phyloP scores from a whole-genome alignment of 2,329 filamentous ascomycete species.

The Colletotrichum incanum region DNA sequence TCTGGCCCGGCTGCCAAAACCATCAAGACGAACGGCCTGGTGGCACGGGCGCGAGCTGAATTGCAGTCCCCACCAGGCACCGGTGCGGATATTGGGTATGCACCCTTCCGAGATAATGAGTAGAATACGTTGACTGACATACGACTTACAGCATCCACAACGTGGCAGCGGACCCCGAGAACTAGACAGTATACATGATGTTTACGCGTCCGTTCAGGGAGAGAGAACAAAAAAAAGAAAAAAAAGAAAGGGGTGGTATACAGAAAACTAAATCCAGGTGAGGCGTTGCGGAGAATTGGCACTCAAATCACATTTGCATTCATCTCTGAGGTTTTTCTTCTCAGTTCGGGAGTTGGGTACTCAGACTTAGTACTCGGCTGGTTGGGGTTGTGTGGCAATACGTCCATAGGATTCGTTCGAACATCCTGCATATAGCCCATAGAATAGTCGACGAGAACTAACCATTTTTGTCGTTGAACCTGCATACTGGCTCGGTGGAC shows the following conservation, averaged over 20 bases:
- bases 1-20: constrained; percentile 18
- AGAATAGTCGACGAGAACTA: constrained; percentile 15
- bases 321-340: background rate
- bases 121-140: background rate
- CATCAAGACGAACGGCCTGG: constrained; percentile 24
- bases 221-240: too few species aligned
- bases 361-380: background rate
- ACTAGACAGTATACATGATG: constrained; percentile 18
- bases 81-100: constrained; percentile 27
- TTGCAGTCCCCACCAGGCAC: constrained; percentile 16
- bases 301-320: constrained; percentile 12
- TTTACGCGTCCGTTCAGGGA: constrained; percentile 6
- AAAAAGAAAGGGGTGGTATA: background rate
- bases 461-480: background rate
- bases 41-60: constrained; percentile 14
- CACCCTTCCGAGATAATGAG: background rate
- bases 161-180: constrained; percentile 21
- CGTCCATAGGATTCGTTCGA: constrained; percentile 5
- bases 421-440: constrained; percentile 13
- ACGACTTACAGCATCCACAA: constrained; percentile 32
- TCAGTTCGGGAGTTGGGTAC: constrained; percentile 13
- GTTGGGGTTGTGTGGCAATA: background rate
- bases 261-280: constrained; percentile 18
- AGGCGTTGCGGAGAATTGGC: constrained; percentile 26
- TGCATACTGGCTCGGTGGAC: background rate